phyloP scores from a whole-genome alignment of 805 yeast genomes.

The Helenozyma baotianmanensis region DNA sequence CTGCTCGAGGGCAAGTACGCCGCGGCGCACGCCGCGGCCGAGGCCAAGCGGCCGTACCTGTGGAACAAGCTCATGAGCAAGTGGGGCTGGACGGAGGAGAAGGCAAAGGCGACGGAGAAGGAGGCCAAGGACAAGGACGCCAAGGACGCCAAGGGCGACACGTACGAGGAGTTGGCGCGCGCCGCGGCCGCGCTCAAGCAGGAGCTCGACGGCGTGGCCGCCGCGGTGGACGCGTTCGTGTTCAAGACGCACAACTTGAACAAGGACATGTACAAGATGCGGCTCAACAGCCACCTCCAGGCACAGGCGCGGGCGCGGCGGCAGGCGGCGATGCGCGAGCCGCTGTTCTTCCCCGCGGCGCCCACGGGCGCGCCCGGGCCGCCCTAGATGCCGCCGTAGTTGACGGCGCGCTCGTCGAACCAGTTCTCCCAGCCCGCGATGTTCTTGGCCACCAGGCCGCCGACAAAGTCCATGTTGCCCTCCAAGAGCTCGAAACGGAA shows the following conservation, averaged over 20 bases:
- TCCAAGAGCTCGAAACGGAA: constrained; percentile 70
- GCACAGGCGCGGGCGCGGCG: constrained; percentile 23
- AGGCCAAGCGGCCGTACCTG: constrained; percentile 28
- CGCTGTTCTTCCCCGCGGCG: constrained; percentile 36
- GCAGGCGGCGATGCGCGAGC: constrained; percentile 26
- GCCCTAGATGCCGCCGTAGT: constrained; percentile 26
- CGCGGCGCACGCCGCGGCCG: constrained; percentile 20
- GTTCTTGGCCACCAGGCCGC: constrained; percentile 65
- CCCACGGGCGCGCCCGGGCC: constrained; percentile 2
- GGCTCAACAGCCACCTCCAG: constrained; percentile 36
- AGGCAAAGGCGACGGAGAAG: constrained; percentile 4
- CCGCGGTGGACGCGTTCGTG: constrained; percentile 22
- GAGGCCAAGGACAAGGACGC: constrained; percentile 15
- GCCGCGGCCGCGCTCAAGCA: constrained; percentile 13
- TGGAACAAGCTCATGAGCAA: constrained; percentile 26
- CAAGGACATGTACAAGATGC: constrained; percentile 35
- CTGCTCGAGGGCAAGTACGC: constrained; percentile 17
- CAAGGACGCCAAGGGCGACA: constrained; percentile 13
- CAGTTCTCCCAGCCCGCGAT: constrained; percentile 69
- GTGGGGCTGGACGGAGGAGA: constrained; percentile 17
- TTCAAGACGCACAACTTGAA: constrained; percentile 40
- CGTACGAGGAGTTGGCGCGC: constrained; percentile 18
- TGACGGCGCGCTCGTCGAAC: constrained; percentile 72
- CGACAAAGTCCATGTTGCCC: constrained; percentile 63
- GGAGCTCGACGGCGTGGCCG: constrained; percentile 16